Percentiles rank a stretch among this genome's conserved stretches.
phyloP scores from a whole-genome alignment of 192 early-diverging fungal genomes.

The Cetraspora pellucida region DNA sequence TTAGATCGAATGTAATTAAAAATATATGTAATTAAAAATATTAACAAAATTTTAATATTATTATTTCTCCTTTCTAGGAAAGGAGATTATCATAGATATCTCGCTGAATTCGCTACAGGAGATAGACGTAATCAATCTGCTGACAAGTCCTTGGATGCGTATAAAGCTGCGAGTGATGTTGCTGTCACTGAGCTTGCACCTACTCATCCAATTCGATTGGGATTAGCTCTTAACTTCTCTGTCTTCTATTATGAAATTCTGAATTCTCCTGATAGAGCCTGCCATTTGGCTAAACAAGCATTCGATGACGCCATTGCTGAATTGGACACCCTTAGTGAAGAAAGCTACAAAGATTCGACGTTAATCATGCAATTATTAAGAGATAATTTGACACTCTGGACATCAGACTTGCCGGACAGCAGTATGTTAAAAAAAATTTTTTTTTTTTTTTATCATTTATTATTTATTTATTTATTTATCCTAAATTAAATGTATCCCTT shows the following conservation, averaged over 20 bases:
- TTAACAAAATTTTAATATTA: slow-evolving; percentile 26
- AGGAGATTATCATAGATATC: slow-evolving; percentile 99
- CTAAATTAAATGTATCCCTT: background rate
- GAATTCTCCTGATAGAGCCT: slow-evolving; percentile 96
- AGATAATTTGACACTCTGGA: slow-evolving; percentile 99
- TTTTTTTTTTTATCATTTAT: background rate
- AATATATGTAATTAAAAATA: no score
- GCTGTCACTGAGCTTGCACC: slow-evolving; percentile 92
- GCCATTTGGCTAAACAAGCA: slow-evolving; percentile 89
- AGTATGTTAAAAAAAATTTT: slow-evolving; percentile 2
- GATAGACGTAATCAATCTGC: slow-evolving; percentile 85
- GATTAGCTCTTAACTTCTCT: slow-evolving; percentile 97
- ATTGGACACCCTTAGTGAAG: slow-evolving; percentile 97
- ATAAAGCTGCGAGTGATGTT: slow-evolving; percentile 94
- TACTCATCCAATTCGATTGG: slow-evolving; percentile 98
- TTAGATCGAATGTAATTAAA: no score
- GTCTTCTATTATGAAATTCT: slow-evolving; percentile 99
- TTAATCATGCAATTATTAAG: slow-evolving; percentile 99
- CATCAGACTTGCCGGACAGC: slow-evolving; percentile 91
- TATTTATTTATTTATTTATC: background rate
- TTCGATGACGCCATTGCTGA: slow-evolving; percentile 99
- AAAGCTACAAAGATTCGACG: slow-evolving; percentile 99
- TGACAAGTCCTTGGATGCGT: slow-evolving; percentile 85
- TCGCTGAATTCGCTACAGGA: slow-evolving; percentile 94
- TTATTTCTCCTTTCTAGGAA: slow-evolving; percentile 61